A percentile compares a stretch with the other conserved stretches of the same genome.
These are phyloP conservation scores for Gomphus bonarii DNA, from an alignment of 1,284 basidiomycete genomes.

Conservation along the genomic window DNA sequence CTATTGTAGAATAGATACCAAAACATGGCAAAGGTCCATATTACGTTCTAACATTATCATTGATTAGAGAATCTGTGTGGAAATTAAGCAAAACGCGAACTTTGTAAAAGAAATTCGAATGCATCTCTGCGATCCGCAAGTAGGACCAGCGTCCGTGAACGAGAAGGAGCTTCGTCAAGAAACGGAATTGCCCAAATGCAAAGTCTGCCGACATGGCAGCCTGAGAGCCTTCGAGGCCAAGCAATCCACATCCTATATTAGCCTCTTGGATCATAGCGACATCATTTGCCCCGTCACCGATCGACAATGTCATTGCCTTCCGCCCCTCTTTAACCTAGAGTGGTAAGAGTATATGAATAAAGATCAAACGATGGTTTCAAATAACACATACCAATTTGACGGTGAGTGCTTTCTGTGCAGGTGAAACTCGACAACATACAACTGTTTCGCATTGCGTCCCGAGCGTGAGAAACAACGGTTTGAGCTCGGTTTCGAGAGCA, in stretches of 20 bases:
- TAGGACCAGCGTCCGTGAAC: constrained; percentile 98
- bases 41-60: constrained; percentile 52
- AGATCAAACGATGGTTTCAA: background rate
- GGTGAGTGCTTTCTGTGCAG: constrained; percentile 92
- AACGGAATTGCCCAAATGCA: constrained; percentile 95
- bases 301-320: constrained; percentile 92
- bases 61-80: background rate
- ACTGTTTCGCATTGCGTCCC: constrained; percentile 96
- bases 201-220: constrained; percentile 99
- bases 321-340: constrained; percentile 85
- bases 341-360: background rate
- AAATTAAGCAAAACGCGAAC: constrained; percentile 25
- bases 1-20: constrained; percentile 89
- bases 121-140: constrained; percentile 94
- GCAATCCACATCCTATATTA: constrained; percentile 90
- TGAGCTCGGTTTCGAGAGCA: constrained; percentile 71
- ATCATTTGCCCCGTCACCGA: constrained; percentile 95
- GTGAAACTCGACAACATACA: constrained; percentile 94
- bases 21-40: constrained; percentile 89
- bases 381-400: constrained; percentile 69
- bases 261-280: constrained; percentile 99
- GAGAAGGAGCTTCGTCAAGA: constrained; percentile 83
- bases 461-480: constrained; percentile 81
- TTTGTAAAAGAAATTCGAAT: constrained; percentile 98
- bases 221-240: constrained; percentile 93